Evolutionary conservation across 805 yeast species (phyloP), one percentile per base, ranked within the genome.

Genomic region (Candida palmyrensis): DNA sequence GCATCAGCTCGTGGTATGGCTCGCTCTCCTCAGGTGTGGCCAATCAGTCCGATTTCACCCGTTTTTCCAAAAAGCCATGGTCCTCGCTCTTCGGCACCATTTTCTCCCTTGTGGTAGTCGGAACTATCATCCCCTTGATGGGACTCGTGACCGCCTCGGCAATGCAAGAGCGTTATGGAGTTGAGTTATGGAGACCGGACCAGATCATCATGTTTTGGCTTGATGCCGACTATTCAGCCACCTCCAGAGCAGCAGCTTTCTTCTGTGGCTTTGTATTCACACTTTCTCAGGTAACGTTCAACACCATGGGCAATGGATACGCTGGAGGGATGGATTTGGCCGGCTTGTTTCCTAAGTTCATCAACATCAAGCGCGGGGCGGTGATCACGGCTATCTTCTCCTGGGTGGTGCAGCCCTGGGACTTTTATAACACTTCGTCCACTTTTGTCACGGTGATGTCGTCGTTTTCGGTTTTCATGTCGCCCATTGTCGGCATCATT

Each of bases 281-380:
- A 5, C 39, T 47, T 11, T 53, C 65, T 46, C 68, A 64, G 37
- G 27, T 62, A 6, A 48, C 59, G 10, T 41, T 60, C 37, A 64
- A 66, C 37, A 40, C 58, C 19, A 40, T 61, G 29, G 73, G 41
- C n/a, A 45, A 45, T 37, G 47, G 86, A 81, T 51, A 78, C 69
- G 59, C 52, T 64, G 73, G 72, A 9, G 76, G 75, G 12, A 73
- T 70, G 57, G 77, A 72, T 39, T 43, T 73, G 41, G 65, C 73
- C 17, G 76, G 68, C 30, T 42, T 73, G 39, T 55, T 61, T 30
- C 75, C 75, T 12, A 52, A 55, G 35, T 66, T 57, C 38, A 46
- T 71, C 39, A 63, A 63, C 41, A 66, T 71, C 30, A 55, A 55
- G 27, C 51, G 75, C 27, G 80, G 79, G 14, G 68, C 73, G 19